Base-by-base conservation (phyloP, 2,329 filamentous ascomycete species). In the Aspergillus fijiensis region DNA sequence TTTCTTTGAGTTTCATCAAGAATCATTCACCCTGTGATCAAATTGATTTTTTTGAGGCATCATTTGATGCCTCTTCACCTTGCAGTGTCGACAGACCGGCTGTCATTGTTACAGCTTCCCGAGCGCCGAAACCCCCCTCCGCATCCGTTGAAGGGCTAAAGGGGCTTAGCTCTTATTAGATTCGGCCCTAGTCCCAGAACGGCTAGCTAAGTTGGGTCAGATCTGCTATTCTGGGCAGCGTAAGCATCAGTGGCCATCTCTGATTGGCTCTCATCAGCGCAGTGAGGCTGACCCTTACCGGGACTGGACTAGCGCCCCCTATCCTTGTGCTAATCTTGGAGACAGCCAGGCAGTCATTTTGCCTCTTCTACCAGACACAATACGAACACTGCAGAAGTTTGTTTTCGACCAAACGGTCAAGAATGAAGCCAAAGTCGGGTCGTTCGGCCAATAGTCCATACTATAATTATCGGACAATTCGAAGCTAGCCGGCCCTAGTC, bases 171-270 rank as follows among this genome's bases (percentile, higher is more conserved):
- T 48, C 31, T 47, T 27, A 55, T 55, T 29, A 55, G 42, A 16
- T n/a, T 16, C 6, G 25, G 3, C 42, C 9, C 53, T 49, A 55
- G 45, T 11, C 53, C 6, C 2, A 7, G 23, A 11, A 4, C 27
- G 27, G 25, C 11, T 55, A 55, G 53, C 25, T 12, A 7, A 11
- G 12, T 42, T 31, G 53, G n/a, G 19, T 48, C 53, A 23, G 52
- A 55, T 55, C 52, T 55, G 52, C 52, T 55, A 55, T 55, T 55
- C 39, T 55, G 31, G 27, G 53, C 53, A n/a, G 39, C 16, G n/a
- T 19, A 45, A 47, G 52, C 39, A 23, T 39, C 16, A n/a, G 31
- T 19, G 19, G n/a, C 11, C 16, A 2, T 3, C 11, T 14, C n/a
- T 10, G 45, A 55, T 55, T 55, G 42, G 42, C 11, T 49, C 5